Evolutionary conservation across 208 protist species (phyloP).

Genomic region (Trypanosoma caninum): DNA sequence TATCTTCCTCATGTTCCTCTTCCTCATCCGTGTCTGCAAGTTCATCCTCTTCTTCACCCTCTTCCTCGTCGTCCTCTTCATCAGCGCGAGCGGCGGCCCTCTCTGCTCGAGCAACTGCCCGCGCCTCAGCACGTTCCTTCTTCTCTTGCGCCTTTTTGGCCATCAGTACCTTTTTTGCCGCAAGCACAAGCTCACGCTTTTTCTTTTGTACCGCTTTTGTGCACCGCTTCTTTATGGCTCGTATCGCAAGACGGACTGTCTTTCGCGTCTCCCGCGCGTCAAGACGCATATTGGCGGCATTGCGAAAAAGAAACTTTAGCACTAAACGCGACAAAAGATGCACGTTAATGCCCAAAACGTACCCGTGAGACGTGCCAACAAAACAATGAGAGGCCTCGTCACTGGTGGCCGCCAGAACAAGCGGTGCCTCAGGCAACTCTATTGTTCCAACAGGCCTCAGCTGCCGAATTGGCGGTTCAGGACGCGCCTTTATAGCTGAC

Average conservation of each 20-base stretch:
- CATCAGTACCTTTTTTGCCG: constrained; percentile 31
- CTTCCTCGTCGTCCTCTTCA: constrained; percentile 24
- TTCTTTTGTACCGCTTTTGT: constrained; percentile 34
- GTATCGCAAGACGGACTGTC: constrained; percentile 37
- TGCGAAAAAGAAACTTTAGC: constrained; percentile 41
- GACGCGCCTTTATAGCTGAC: constrained; percentile 56
- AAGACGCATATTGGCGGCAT: constrained; percentile 35
- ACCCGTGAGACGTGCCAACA: constrained; percentile 54
- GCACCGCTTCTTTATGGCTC: constrained; percentile 33
- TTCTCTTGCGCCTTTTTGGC: constrained; percentile 38
- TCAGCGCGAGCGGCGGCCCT: constrained; percentile 24
- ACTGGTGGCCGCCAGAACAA: constrained; percentile 20
- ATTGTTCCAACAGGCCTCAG: constrained; percentile 48
- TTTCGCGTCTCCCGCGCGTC: constrained; percentile 35
- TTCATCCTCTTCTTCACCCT: constrained; percentile 27
- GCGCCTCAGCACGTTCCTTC: constrained; percentile 36
- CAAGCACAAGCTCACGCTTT: constrained; percentile 34
- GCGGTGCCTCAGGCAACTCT: constrained; percentile 53
- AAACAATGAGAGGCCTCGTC: constrained; percentile 33
- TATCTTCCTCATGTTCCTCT: constrained; percentile 27
- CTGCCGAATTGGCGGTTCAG: constrained; percentile 34
- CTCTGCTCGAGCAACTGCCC: constrained; percentile 27
- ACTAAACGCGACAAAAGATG: constrained; percentile 40
- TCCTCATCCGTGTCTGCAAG: constrained; percentile 24
- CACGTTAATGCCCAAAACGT: constrained; percentile 59